These are phyloP conservation scores for Rhizoctonia solani DNA, from an alignment of 1,284 basidiomycete genomes.

Conservation along the genomic window DNA sequence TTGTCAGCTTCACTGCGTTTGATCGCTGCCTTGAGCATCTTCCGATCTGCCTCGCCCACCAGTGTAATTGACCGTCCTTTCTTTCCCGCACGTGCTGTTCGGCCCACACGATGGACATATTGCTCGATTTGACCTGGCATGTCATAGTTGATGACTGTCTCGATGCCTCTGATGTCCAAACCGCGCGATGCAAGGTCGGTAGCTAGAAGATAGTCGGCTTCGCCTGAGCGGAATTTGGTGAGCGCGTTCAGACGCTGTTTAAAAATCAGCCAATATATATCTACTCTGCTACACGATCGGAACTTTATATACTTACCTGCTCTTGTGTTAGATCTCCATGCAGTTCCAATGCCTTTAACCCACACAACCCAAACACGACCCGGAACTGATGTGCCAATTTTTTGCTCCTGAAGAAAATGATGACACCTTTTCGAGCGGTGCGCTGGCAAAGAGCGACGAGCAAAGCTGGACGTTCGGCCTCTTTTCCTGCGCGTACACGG, in stretches of 20 bases:
- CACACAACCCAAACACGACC: conserved; percentile 87
- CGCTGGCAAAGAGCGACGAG: conserved; percentile 85
- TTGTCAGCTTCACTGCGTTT: conserved; percentile 86
- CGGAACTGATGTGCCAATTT: conserved; percentile 96
- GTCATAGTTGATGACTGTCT: conserved; percentile 97
- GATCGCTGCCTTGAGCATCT: conserved; percentile 94
- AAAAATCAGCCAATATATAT: conserved; percentile 22
- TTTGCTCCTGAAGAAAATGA: conserved; percentile 95
- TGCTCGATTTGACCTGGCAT: conserved; percentile 94
- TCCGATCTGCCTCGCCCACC: conserved; percentile 94
- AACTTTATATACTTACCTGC: conserved; percentile 60
- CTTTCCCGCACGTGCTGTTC: conserved; percentile 93
- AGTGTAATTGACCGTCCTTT: conserved; percentile 95
- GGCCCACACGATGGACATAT: conserved; percentile 95
- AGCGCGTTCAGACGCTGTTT: conserved; percentile 81
- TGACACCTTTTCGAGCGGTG: conserved; percentile 81
- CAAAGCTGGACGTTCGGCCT: conserved; percentile 80
- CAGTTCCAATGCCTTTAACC: conserved; percentile 85
- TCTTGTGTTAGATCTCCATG: conserved; percentile 97
- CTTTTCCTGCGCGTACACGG: conserved; percentile 77
- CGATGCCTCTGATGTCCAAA: conserved; percentile 96
- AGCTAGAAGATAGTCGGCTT: conserved; percentile 88
- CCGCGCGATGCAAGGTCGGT: conserved; percentile 96
- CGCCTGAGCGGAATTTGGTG: conserved; percentile 82
- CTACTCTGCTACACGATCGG: no score